These are phyloP conservation scores for Aureobasidium mangrovei DNA, from an alignment of 2,329 filamentous ascomycete genomes.

Conservation along the genomic window DNA sequence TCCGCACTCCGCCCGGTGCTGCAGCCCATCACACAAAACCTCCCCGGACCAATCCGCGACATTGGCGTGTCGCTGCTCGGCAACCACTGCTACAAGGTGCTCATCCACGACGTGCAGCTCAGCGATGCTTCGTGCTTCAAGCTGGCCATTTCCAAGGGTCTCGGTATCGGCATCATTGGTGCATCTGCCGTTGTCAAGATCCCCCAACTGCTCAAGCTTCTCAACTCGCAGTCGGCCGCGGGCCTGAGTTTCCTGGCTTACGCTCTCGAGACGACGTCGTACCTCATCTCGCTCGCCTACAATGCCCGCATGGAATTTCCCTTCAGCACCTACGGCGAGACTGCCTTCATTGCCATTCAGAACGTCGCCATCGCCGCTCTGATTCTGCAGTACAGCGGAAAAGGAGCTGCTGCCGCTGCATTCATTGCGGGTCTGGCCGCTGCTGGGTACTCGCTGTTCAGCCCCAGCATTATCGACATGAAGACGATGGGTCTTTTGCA, in stretches of 20 bases:
- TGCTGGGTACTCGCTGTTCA: constrained; percentile 62
- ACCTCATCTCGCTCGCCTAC: constrained; percentile 86
- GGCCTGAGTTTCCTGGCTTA: constrained; percentile 88
- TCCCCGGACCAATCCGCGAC: constrained; percentile 64
- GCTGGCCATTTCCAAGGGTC: constrained; percentile 80
- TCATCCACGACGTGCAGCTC: constrained; percentile 77
- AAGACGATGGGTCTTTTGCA: constrained; percentile 65
- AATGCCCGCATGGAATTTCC: constrained; percentile 85
- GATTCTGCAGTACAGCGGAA: constrained; percentile 74
- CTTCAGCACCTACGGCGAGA: constrained; percentile 95
- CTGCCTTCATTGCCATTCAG: constrained; percentile 81
- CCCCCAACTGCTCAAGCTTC: constrained; percentile 89
- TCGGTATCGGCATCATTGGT: constrained; percentile 87
- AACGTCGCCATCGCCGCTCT: constrained; percentile 83
- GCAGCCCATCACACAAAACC: constrained; percentile 38
- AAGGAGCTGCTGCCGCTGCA: constrained; percentile 57
- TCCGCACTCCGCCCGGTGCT: constrained; percentile 34
- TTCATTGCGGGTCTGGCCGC: constrained; percentile 71
- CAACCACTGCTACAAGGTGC: constrained; percentile 67
- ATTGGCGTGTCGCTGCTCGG: constrained; percentile 73
- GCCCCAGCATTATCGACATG: constrained; percentile 54
- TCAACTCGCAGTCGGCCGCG: constrained; percentile 67
- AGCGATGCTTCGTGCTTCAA: constrained; percentile 72
- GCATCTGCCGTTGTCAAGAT: constrained; percentile 91
- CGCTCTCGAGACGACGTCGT: constrained; percentile 79